Base-by-base conservation (phyloP, 495 filamentous ascomycete species). In the Daldinia vernicosa region DNA sequence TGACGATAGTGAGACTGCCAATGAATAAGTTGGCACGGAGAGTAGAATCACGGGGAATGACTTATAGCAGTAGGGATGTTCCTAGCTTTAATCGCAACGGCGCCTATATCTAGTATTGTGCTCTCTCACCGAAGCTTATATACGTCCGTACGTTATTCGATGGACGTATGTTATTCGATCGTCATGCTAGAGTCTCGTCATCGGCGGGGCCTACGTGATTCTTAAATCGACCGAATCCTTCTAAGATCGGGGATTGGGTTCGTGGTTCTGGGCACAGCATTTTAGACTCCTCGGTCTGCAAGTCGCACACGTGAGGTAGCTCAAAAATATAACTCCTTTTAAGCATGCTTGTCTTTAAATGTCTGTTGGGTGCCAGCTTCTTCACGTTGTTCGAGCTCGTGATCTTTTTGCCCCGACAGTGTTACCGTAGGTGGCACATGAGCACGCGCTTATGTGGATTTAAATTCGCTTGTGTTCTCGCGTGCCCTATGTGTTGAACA, bases 381-480 rank as follows among this genome's bases (percentile, higher is more conserved):
- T 57, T 43, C 8, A 17, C 14, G 35, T 51, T 30, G 19, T 30
- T 37, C 27, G 27, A 65, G 24, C 9, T 35, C 33, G 22, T 69
- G 45, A 35, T 40, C 6, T 63, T 47, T 60, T 65, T 60, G 28
- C 59, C 60, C 55, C 54, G 60, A 50, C 9, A 27, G 45, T 70
- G 15, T 35, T 27, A 58, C 43, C 0, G 17, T 22, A 37, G 5
- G 55, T 70, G 30, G 26, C 39, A 70, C 67, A 28, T 24, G 50
- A n/a, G 32, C 17, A 33, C 19, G 32, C 33, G 50, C 14, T 30
- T 4, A 17, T 53, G 50, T 26, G 26, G 4, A 53, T 53, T 53
- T 53, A 12, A 27, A 30, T 51, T 59, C 62, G 47, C 7, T 37
- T 39, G 15, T 52, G 8, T 19, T 27, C 37, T 26, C 40, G 43